A percentile compares a stretch with the other conserved stretches of the same genome.
Conservation (phyloP, 2,329 filamentous ascomycete genomes). For the Epichloe uncinata region DNA sequence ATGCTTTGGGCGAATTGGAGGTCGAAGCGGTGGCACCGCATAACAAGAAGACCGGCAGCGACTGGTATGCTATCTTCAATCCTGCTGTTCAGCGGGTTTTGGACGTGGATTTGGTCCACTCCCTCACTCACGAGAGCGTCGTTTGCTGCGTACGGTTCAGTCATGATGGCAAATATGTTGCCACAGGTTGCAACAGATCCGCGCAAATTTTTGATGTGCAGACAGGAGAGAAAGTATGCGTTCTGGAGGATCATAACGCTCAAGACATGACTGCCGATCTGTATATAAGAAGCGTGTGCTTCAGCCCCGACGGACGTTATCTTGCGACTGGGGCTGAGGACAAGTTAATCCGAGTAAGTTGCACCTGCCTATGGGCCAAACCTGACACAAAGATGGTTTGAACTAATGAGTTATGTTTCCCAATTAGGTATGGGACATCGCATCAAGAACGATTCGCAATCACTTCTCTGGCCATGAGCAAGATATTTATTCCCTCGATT, state of each 20-base stretch:
- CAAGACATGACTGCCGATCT: constrained; percentile 74
- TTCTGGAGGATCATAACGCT: constrained; percentile 77
- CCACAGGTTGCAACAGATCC: constrained; percentile 94
- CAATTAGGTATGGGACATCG: constrained; percentile 83
- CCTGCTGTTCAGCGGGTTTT: constrained; percentile 76
- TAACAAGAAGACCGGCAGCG: constrained; percentile 75
- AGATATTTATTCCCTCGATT: constrained; percentile 95
- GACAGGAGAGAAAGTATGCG: constrained; percentile 75
- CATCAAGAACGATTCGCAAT: constrained; percentile 68
- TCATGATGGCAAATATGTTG: constrained; percentile 86
- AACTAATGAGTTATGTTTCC: constrained; percentile 6
- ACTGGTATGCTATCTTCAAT: constrained; percentile 98
- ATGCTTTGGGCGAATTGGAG: constrained; percentile 72
- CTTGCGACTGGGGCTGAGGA: constrained; percentile 95
- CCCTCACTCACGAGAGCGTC: constrained; percentile 84
- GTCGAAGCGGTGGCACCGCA: constrained; percentile 72
- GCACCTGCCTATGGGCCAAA: neutral
- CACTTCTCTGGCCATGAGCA: constrained; percentile 96
- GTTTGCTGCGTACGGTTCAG: constrained; percentile 98
- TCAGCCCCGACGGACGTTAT: constrained; percentile 90
- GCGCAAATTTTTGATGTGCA: constrained; percentile 97
- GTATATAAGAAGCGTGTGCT: constrained; percentile 96
- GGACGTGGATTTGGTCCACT: constrained; percentile 90
- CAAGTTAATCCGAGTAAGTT: constrained; percentile 80
- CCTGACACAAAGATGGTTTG: no score